Base-by-base conservation (phyloP, 352 stramenopile genomes). In the Phytophthora aleatoria region DNA sequence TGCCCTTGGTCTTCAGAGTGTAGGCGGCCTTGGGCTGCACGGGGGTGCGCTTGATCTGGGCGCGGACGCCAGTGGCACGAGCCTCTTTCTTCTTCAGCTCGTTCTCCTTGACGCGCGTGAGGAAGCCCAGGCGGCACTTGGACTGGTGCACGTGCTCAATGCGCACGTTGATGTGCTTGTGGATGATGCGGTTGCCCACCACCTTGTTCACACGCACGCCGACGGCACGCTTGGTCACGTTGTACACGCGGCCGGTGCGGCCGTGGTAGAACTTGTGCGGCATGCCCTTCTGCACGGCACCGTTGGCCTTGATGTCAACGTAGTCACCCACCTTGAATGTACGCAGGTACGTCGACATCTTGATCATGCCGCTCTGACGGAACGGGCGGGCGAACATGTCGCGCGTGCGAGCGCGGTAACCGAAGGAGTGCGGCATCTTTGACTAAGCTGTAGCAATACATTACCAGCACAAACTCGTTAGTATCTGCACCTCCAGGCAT, bases 241-340 rank as follows among this genome's bases (percentile, higher is more conserved):
- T 99, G 94, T 97, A 99, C 66, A 99, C 93, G 60, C 99, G 96
- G 65, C 98, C 98, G 35, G 98, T 99, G 66, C 97, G 95, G 74
- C 98, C 98, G 86, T 99, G 98, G 93, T 99, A 99, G 87, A 97
- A 97, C 94, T 99, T 99, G 96, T 99, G 97, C 47, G 98, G 98
- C 98, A 99, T 99, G 86, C 98, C 98, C 93, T 99, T 99, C 87
- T 99, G 98, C 71, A 99, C 92, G 67, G 96, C 96, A 62, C 94
- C 96, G 89, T 99, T 98, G 61, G 96, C 97, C 83, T 99, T 99
- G 85, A 99, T 99, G 82, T 99, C 98, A n/a, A 99, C 98, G 86
- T 99, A 99, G 89, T 99, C 98, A 54, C 97, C 98, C 57, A 99
- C 95, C 94, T 99, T 99, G 85, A 99, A 99, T 45, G 89, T 98